Percentiles rank a stretch among this genome's conserved stretches.
Evolutionary conservation across 225 moss, liverwort and hornwort species (phyloP).

Genomic region (Rhytidiadelphus loreus): DNA sequence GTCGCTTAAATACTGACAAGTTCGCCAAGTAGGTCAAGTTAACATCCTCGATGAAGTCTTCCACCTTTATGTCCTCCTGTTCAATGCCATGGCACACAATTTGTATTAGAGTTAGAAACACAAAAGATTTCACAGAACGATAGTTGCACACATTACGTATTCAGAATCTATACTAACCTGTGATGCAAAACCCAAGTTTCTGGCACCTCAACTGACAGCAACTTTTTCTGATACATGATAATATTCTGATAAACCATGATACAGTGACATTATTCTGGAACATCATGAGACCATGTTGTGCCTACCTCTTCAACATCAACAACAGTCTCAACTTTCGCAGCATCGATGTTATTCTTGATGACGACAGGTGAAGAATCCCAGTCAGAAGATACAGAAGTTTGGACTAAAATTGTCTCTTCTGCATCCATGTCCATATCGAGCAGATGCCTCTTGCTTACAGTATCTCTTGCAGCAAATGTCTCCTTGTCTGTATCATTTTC

Average conservation of each 20-base stretch:
- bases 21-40: constrained; percentile 8
- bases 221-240: not conserved
- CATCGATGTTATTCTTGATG: constrained; percentile 27
- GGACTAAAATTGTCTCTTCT: constrained; percentile 40
- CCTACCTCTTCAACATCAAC: constrained; percentile 42
- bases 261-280: not conserved
- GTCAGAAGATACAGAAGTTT: constrained; percentile 9
- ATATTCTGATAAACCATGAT: not conserved
- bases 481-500: constrained; percentile 32
- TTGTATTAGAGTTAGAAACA: not conserved
- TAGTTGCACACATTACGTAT: not conserved
- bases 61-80: constrained; percentile 46
- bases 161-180: not conserved
- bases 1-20: constrained; percentile 43
- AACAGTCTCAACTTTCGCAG: constrained; percentile 15
- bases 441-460: constrained; percentile 42
- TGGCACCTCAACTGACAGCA: not conserved
- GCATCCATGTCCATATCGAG: constrained; percentile 54
- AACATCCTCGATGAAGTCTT: constrained; percentile 21
- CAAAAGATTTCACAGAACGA: not conserved
- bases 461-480: constrained; percentile 14
- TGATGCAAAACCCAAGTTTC: not conserved
- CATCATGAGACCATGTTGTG: not conserved
- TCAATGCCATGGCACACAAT: not conserved
- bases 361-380: constrained; percentile 42